phyloP scores from a whole-genome alignment of 805 yeast genomes.

The Ogataea polymorpha region DNA sequence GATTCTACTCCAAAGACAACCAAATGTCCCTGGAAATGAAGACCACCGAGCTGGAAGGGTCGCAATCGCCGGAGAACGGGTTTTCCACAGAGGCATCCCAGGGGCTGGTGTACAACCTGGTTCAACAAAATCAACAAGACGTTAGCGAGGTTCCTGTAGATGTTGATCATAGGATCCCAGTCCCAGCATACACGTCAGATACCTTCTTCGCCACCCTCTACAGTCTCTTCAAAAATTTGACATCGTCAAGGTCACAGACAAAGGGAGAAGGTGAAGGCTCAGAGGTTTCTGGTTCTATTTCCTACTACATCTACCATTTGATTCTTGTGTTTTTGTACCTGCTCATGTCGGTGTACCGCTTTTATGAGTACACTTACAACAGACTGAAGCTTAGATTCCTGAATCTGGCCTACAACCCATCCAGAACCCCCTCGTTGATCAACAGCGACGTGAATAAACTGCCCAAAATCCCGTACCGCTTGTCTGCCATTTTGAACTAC shows the following conservation, averaged over 20 bases:
- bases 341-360: constrained; percentile 53
- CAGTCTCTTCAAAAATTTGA: constrained; percentile 19
- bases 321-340: constrained; percentile 52
- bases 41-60: constrained; percentile 11
- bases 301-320: constrained; percentile 42
- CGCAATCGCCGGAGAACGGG: constrained; percentile 6
- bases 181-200: constrained; percentile 19
- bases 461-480: constrained; percentile 69
- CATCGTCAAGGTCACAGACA: constrained; percentile 17
- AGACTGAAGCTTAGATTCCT: constrained; percentile 53
- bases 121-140: constrained; percentile 12
- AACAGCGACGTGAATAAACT: constrained; percentile 76
- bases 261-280: constrained; percentile 5
- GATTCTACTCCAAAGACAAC: constrained; percentile 1
- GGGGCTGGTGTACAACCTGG: constrained; percentile 10
- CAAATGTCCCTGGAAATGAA: constrained; percentile 13
- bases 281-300: constrained; percentile 1
- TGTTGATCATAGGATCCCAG: constrained; percentile 9
- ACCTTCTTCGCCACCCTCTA: constrained; percentile 18
- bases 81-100: constrained; percentile 7
- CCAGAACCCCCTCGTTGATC: constrained; percentile 79
- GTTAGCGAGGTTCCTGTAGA: constrained; percentile 6
- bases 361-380: constrained; percentile 49
- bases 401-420: constrained; percentile 62
- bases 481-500: constrained; percentile 73